These are phyloP conservation scores for Tephrocybe rancida DNA, from an alignment of 768 basidiomycete species.

Conservation along the genomic window DNA sequence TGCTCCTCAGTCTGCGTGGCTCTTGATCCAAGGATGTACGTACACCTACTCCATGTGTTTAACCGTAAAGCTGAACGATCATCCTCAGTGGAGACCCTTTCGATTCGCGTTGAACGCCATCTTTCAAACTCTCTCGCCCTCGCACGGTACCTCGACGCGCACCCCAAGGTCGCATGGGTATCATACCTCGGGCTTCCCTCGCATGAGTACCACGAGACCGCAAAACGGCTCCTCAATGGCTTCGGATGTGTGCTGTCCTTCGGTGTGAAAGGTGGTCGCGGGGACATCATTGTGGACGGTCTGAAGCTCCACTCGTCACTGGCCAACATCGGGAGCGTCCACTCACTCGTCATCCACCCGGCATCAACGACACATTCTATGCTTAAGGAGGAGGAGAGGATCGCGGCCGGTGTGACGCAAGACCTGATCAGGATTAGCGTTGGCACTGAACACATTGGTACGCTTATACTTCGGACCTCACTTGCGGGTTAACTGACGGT, in stretches of 20 bases:
- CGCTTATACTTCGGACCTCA: neutral
- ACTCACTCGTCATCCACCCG: constrained; percentile 56
- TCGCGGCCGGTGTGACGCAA: constrained; percentile 52
- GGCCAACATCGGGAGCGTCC: constrained; percentile 30
- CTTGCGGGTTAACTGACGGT: neutral
- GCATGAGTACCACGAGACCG: constrained; percentile 54
- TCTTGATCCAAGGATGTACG: constrained; percentile 50
- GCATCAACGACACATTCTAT: constrained; percentile 63
- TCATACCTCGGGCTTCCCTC: constrained; percentile 58
- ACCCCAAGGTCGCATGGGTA: constrained; percentile 64
- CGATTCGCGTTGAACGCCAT: constrained; percentile 59
- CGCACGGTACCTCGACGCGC: constrained; percentile 47
- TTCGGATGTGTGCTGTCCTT: constrained; percentile 68
- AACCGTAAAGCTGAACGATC: constrained; percentile 67
- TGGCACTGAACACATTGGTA: constrained; percentile 13
- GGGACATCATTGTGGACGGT: constrained; percentile 35
- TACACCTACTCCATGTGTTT: neutral
- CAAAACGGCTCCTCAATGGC: constrained; percentile 43
- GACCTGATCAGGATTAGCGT: constrained; percentile 56
- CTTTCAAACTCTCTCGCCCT: constrained; percentile 51
- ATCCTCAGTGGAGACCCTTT: constrained; percentile 58
- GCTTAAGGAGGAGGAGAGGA: constrained; percentile 47
- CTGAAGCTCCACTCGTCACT: constrained; percentile 38
- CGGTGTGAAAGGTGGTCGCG: constrained; percentile 50
- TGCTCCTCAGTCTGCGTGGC: constrained; percentile 61